Conservation (phyloP, 805 yeast species). For the Kregervanrija pseudodelftensis region DNA sequence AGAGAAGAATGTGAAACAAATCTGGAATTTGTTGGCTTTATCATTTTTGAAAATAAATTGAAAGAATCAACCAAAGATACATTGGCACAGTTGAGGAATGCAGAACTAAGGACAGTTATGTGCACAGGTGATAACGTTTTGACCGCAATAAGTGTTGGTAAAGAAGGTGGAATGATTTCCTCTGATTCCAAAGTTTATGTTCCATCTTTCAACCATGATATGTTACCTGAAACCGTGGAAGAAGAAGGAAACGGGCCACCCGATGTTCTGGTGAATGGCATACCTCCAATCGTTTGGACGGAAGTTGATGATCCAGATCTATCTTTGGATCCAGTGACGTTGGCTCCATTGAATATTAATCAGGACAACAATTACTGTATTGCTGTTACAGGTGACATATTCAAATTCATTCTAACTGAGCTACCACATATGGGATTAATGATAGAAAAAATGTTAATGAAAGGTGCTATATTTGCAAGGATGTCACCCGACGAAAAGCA, state of each 20-base stretch:
- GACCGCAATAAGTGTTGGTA: slow-evolving; percentile 90
- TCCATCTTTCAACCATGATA: slow-evolving; percentile 45
- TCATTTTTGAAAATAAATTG: slow-evolving; percentile 86
- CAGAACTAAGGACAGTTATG: slow-evolving; percentile 81
- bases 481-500: slow-evolving; percentile 99
- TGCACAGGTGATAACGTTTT: slow-evolving; percentile 96
- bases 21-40: slow-evolving; percentile 76
- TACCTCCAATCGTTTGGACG: slow-evolving; percentile 48
- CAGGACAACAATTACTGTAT: slow-evolving; percentile 44
- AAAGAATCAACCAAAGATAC: slow-evolving; percentile 63
- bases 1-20: slow-evolving; percentile 67
- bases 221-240: slow-evolving; percentile 6
- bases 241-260: slow-evolving; percentile 7
- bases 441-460: slow-evolving; percentile 56
- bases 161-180: slow-evolving; percentile 66
- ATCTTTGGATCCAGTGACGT: slow-evolving; percentile 56
- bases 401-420: slow-evolving; percentile 64
- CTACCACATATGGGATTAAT: slow-evolving; percentile 31
- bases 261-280: neutral
- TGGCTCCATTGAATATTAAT: slow-evolving; percentile 39
- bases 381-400: slow-evolving; percentile 91
- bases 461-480: slow-evolving; percentile 78
- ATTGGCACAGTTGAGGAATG: slow-evolving; percentile 50
- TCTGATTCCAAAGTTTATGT: slow-evolving; percentile 43
- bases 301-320: slow-evolving; percentile 54